phyloP scores from a whole-genome alignment of 2,329 filamentous ascomycete genomes.

The Arthrinium phaeospermum region DNA sequence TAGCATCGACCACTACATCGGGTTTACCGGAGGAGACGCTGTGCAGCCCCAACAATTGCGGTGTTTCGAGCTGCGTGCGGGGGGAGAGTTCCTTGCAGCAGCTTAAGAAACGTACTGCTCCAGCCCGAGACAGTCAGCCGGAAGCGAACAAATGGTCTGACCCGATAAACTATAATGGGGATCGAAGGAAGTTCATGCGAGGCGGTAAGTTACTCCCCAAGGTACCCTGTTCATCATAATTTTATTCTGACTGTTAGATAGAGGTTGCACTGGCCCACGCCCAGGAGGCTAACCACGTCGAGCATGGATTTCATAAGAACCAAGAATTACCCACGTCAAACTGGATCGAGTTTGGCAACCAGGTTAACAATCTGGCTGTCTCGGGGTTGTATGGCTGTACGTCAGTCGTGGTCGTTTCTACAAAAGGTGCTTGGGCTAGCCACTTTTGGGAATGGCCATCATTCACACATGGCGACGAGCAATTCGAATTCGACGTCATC shows the following conservation, averaged over 20 bases:
- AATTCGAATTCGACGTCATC: background rate
- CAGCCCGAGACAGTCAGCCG: background rate
- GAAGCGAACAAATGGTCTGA: background rate
- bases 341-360: background rate
- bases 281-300: background rate
- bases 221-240: background rate
- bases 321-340: background rate
- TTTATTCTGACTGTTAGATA: background rate
- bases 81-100: background rate
- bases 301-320: background rate
- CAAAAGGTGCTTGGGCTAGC: constrained; percentile 9
- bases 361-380: background rate
- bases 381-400: constrained; percentile 1
- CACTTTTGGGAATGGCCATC: constrained; percentile 7
- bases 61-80: background rate
- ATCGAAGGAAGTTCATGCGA: background rate
- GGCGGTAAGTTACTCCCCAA: background rate
- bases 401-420: constrained; percentile 10
- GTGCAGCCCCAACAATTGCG: background rate
- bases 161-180: background rate
- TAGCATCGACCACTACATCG: background rate
- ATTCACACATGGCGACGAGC: background rate
- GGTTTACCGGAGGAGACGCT: background rate
- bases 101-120: background rate
- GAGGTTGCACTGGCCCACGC: background rate